phyloP scores from a whole-genome alignment of 345 rosid species.

The Hibiscus syriacus region DNA sequence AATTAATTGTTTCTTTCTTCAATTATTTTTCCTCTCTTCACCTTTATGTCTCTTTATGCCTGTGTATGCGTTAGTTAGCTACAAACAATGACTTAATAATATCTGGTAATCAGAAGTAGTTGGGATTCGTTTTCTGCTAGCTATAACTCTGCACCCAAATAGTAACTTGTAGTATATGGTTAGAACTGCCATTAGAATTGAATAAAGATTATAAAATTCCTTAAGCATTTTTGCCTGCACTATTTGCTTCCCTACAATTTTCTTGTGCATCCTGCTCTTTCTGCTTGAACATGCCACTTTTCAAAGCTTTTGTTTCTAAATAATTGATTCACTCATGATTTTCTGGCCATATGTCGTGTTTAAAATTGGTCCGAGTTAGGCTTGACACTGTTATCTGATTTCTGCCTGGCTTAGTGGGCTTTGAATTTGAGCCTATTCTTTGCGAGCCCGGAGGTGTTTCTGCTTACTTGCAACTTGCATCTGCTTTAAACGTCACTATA shows the following conservation, averaged over 20 bases:
- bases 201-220: neutral
- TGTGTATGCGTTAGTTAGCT: neutral
- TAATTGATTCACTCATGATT: neutral
- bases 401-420: neutral
- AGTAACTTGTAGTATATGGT: no score
- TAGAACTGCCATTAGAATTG: neutral
- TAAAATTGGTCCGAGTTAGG: neutral
- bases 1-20: neutral
- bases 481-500: neutral
- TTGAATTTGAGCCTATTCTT: constrained; percentile 1
- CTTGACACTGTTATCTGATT: neutral
- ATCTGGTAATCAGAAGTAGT: neutral
- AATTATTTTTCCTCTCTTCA: neutral
- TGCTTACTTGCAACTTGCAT: neutral
- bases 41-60: neutral
- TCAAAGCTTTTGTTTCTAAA: neutral
- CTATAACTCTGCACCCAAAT: neutral
- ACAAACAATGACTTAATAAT: neutral
- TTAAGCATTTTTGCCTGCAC: neutral
- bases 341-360: neutral
- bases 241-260: neutral
- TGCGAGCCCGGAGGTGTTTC: neutral
- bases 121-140: neutral
- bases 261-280: neutral
- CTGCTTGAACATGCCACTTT: neutral